phyloP scores from a whole-genome alignment of 192 early-diverging fungal species.

The Irineochytrium annulatum region DNA sequence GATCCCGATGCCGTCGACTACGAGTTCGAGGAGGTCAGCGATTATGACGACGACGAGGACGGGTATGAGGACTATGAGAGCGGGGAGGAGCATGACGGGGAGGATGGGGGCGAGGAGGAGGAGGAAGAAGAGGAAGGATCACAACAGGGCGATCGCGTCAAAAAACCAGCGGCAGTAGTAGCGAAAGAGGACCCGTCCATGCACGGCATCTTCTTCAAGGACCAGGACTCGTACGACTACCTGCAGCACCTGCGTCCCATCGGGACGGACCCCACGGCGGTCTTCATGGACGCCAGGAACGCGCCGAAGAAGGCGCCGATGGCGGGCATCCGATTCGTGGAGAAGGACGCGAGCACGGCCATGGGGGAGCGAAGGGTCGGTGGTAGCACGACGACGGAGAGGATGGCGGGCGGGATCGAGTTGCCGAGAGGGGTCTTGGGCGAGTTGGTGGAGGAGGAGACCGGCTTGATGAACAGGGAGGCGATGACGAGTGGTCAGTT shows the following conservation, averaged over 20 bases:
- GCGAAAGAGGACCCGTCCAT: conserved; percentile 64
- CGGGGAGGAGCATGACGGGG: conserved; percentile 28
- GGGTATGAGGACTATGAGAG: conserved; percentile 17
- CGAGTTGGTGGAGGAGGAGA: conserved; percentile 58
- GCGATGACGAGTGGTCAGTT: conserved; percentile 30
- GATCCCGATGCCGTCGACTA: conserved; percentile 38
- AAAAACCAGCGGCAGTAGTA: conserved; percentile 8
- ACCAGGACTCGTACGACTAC: conserved; percentile 87
- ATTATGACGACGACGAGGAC: conserved; percentile 27
- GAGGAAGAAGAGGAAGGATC: conserved; percentile 1
- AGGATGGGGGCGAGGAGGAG: conserved; percentile 19
- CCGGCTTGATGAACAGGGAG: conserved; percentile 68
- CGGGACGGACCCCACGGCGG: conserved; percentile 67
- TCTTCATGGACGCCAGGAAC: conserved; percentile 68
- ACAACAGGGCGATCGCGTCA: background rate
- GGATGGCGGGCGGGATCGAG: conserved; percentile 75
- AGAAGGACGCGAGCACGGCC: conserved; percentile 25
- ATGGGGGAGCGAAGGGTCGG: conserved; percentile 38
- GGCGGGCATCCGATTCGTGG: conserved; percentile 37
- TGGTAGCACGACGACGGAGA: conserved; percentile 69
- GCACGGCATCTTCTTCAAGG: conserved; percentile 87
- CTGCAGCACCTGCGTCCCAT: conserved; percentile 85
- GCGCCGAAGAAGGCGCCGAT: conserved; percentile 21
- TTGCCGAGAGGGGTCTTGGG: no score
- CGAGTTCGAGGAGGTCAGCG: conserved; percentile 22